Evolutionary conservation across 495 filamentous ascomycete genomes (phyloP), one percentile per base, ranked within the genome.

Genomic region (Penicillium bovifimosum): DNA sequence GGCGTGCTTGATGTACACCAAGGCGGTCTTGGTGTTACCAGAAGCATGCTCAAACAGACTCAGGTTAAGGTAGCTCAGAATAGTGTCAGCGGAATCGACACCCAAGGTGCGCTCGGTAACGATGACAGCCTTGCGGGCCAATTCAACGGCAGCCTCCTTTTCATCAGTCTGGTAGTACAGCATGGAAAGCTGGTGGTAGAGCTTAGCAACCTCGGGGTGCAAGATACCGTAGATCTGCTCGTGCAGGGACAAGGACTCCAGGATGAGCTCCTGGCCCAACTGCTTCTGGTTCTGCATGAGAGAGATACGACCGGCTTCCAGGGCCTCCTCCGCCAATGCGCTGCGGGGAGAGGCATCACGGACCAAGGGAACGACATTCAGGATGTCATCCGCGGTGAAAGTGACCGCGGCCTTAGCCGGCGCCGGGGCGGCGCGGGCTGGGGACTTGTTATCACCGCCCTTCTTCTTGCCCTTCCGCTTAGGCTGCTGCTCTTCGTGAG

Each of bases 161-260:
- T 99, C 93, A 36, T 96, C 93, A 10, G 95, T 82, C 66, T 91
- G 86, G 70, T 89, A 96, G 73, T 96, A 96, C 38, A 97, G 78
- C 80, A 93, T 95, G 6, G 95, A 95, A 27, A 99, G 77, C 34
- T 86, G 87, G 68, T 95, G 88, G 74, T 99, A 99, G 31, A 95
- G 85, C 67, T 92, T 83, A 48, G 92, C 91, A 58, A 97, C 91
- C 71, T 99, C 95, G 9, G 95, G 90, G 66, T 99, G 95, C 18
- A 99, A 79, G 35, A 96, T 91, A 51, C 95, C 95, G 62, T 99
- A 99, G 62, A 99, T 96, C 70, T 99, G 95, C 73, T 99, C 95
- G 62, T 99, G 90, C 28, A 99, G 78, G 41, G 93, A 95, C 54
- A 99, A 77, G 17, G 91, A 96, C 67, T 99, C 95, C 40, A 97